phyloP scores from a whole-genome alignment of 2,329 filamentous ascomycete genomes.

The Dryadomyces sulphureus region DNA sequence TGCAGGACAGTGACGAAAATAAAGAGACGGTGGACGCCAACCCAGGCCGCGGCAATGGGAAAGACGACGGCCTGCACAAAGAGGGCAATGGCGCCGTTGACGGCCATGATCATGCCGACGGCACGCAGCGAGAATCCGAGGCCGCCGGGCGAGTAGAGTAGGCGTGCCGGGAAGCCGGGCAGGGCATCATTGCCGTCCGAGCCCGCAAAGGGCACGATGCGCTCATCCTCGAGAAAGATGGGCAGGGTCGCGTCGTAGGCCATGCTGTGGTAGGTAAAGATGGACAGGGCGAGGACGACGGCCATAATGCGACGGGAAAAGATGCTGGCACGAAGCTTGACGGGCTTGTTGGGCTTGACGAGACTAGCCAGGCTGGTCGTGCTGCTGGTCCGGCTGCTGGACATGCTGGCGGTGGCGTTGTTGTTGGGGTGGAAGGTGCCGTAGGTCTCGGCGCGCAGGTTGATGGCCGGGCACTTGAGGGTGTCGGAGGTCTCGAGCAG shows the following conservation, averaged over 20 bases:
- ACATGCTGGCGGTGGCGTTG: background rate
- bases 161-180: constrained; percentile 12
- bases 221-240: constrained; percentile 79
- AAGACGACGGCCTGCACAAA: constrained; percentile 59
- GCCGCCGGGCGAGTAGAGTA: constrained; percentile 44
- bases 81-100: constrained; percentile 52
- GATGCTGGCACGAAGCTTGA: constrained; percentile 18
- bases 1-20: constrained; percentile 43
- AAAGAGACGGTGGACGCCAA: constrained; percentile 47
- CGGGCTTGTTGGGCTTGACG: constrained; percentile 1
- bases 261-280: constrained; percentile 94
- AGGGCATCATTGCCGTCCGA: constrained; percentile 12
- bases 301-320: constrained; percentile 52
- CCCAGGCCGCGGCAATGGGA: constrained; percentile 38
- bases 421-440: constrained; percentile 43
- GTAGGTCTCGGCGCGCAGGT: constrained; percentile 65
- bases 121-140: constrained; percentile 46
- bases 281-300: constrained; percentile 66
- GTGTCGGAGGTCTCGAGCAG: constrained; percentile 62
- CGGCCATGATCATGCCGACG: constrained; percentile 40
- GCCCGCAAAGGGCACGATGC: constrained; percentile 22
- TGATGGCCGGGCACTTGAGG: constrained; percentile 55
- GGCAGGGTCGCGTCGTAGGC: constrained; percentile 83
- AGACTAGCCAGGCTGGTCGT: constrained; percentile 3
- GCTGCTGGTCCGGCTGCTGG: constrained; percentile 9